Evolutionary conservation across 2,329 filamentous ascomycete species (phyloP).

Genomic region (Colletotrichum tropicale): DNA sequence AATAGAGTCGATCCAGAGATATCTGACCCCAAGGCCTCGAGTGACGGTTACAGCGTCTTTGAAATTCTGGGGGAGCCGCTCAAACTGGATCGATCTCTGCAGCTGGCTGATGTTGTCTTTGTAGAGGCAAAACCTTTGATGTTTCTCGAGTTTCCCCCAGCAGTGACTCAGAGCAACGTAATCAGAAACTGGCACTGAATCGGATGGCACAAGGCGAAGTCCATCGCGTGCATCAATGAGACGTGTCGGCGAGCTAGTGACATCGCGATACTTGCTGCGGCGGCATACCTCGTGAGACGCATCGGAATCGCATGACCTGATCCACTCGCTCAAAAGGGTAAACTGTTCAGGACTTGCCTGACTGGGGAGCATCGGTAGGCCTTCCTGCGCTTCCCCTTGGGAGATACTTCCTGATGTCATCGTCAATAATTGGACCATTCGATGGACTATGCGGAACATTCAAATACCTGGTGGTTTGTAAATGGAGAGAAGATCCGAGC

Average conservation of each 20-base stretch:
- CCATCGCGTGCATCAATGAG: not conserved
- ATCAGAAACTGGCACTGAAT: not conserved
- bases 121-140: not conserved
- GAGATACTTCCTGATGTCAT: not conserved
- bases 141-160: conserved; percentile 13
- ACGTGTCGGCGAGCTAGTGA: not conserved
- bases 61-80: conserved; percentile 17
- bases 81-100: not conserved
- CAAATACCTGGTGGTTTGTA: not conserved
- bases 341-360: not conserved
- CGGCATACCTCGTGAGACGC: not conserved
- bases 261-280: not conserved
- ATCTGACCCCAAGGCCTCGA: conserved; percentile 16
- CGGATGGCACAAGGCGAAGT: not conserved
- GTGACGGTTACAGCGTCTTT: conserved; percentile 18
- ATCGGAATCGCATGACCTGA: not conserved
- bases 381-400: not conserved
- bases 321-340: not conserved
- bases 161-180: conserved; percentile 25
- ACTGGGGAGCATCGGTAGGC: not conserved
- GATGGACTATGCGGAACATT: not conserved
- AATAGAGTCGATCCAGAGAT: conserved; percentile 24
- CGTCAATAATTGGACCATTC: not conserved
- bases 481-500: not conserved
- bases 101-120: not conserved